These are phyloP conservation scores for Diutina mesorugosa DNA, from an alignment of 1,139 yeast species.

Conservation along the genomic window DNA sequence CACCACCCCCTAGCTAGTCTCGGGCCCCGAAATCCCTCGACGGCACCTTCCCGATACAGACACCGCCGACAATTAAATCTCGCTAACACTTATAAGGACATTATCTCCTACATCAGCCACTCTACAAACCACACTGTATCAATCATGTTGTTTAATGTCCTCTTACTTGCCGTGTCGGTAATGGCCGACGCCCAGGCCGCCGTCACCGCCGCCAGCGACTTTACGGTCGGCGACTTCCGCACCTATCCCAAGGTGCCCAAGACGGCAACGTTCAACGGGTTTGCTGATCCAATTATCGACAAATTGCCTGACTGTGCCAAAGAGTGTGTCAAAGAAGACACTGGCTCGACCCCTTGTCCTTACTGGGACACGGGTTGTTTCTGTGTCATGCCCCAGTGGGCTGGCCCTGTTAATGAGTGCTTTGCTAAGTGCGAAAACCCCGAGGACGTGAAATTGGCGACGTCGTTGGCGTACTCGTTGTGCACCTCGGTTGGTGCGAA, in stretches of 20 bases:
- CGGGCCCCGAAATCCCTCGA: no score
- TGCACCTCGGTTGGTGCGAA: slow-evolving; percentile 33
- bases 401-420: slow-evolving; percentile 2
- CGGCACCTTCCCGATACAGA: no score
- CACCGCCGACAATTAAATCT: no score
- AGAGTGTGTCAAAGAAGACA: slow-evolving; percentile 1
- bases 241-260: slow-evolving; percentile 2
- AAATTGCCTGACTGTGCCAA: slow-evolving; percentile 4
- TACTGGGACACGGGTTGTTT: slow-evolving; percentile 5
- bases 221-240: neutral
- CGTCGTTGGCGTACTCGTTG: slow-evolving; percentile 24
- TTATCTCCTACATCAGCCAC: no score
- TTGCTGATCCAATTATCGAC: slow-evolving; percentile 3
- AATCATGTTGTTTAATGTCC: neutral
- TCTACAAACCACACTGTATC: no score
- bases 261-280: slow-evolving; percentile 3
- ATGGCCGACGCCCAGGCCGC: neutral
- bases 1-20: no score
- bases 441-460: slow-evolving; percentile 11
- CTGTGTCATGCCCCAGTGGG: slow-evolving; percentile 3
- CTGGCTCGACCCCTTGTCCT: slow-evolving; percentile 3
- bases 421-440: slow-evolving; percentile 7
- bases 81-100: no score
- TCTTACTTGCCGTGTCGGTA: neutral
- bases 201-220: neutral